Conservation (phyloP, 768 basidiomycete species). For the Boletus sp. region DNA sequence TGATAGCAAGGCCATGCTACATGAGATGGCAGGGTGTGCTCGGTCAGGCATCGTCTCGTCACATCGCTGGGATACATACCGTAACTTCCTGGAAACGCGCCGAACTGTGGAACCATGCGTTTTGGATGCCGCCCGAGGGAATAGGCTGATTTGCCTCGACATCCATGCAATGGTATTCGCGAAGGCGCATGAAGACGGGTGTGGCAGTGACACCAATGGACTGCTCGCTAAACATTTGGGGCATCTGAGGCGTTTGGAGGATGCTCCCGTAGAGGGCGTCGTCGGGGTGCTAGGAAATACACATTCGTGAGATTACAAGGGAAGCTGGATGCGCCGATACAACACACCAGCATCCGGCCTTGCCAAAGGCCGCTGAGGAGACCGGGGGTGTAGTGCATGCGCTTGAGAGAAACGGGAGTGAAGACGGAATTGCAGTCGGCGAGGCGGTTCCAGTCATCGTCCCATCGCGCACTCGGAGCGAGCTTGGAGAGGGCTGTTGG, state of each 20-base stretch:
- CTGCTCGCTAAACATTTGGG: constrained; percentile 34
- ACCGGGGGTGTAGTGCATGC: constrained; percentile 46
- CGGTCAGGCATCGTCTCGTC: constrained; percentile 1
- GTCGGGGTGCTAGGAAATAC: constrained; percentile 20
- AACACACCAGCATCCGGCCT: constrained; percentile 60
- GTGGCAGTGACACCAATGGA: constrained; percentile 37
- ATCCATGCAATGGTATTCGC: constrained; percentile 51
- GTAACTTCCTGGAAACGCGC: constrained; percentile 12
- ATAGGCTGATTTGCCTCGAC: constrained; percentile 33
- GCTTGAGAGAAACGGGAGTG: constrained; percentile 25
- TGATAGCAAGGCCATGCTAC: constrained; percentile 21
- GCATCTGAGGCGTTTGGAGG: constrained; percentile 21
- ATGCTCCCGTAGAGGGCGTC: constrained; percentile 13
- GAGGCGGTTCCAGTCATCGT: constrained; percentile 56
- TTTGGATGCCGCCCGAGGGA: constrained; percentile 35
- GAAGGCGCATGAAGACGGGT: constrained; percentile 57
- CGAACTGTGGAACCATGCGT: constrained; percentile 39
- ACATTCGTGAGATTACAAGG: background rate
- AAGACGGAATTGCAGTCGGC: constrained; percentile 44
- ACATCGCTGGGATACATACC: constrained; percentile 21
- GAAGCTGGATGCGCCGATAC: background rate
- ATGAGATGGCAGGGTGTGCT: background rate
- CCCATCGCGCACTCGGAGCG: constrained; percentile 45
- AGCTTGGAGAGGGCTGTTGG: constrained; percentile 25
- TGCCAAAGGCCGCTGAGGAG: constrained; percentile 56